Base-by-base conservation (phyloP, 176 grass and related monocot species). In the Puya raimondii region DNA sequence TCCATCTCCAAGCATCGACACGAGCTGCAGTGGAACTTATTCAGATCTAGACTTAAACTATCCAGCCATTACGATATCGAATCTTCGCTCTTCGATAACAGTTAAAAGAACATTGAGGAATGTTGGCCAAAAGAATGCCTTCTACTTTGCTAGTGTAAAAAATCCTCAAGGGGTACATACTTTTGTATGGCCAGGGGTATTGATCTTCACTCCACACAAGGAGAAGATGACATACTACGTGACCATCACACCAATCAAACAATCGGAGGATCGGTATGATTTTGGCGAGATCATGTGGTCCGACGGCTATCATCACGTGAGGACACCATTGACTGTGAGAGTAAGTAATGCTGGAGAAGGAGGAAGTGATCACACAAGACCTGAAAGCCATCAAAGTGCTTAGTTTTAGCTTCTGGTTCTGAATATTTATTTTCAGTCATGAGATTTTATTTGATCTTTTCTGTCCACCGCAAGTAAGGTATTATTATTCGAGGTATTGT, bases 231-330 rank as follows among this genome's bases (percentile, higher is more conserved):
- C 87, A 10, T 99, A 88, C 77, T 86, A 82, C 72, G 84, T 99
- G 68, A 93, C 82, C 11, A 49, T 99, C 4, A 61, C 74, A 11
- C 89, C 94, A 12, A 70, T 59, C 26, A 99, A 93, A 70, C 80
- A 61, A 49, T 90, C 84, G 5, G 78, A 80, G 23, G 87, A 74
- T 48, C 73, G 87, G 22, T 99, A 82, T 63, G 87, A 90, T 63
- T 92, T 93, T 49, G 94, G 94, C 49, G 86, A 88, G 77, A 83
- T 93, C 18, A 71, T 93, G 11, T 99, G 94, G 89, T 90, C 67
- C 47, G 94, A 93, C 52, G 89, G 94, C 2, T 78, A 86, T 77
- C 94, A 99, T 72, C 87, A 70, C 13, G 94, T 93, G 11, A 87
- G 76, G 18, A 93, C 84, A 25, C 89, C 94, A 51, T 73, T 99